Percentiles rank a stretch among this genome's conserved stretches.
These are phyloP conservation scores for Fusarium newnesense DNA, from an alignment of 2,329 filamentous ascomycete genomes.

Conservation along the genomic window DNA sequence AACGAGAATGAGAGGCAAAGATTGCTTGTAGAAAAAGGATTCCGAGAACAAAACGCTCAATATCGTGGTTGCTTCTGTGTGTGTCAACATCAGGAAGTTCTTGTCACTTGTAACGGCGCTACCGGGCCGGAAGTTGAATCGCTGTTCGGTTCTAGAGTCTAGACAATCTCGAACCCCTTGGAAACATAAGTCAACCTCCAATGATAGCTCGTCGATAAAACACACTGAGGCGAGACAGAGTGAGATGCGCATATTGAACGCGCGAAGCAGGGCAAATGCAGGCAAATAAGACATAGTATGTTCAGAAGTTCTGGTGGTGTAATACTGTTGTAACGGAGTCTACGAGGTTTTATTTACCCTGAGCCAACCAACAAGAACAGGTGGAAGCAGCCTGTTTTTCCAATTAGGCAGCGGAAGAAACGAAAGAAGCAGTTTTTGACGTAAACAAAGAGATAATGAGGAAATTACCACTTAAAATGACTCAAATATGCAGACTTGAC, in stretches of 20 bases:
- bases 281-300: constrained; percentile 7
- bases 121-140: constrained; percentile 29
- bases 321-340: background rate
- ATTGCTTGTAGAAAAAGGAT: background rate
- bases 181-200: constrained; percentile 20
- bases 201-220: constrained; percentile 24
- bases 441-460: background rate
- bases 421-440: constrained; percentile 1
- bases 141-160: constrained; percentile 5
- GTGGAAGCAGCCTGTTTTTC: background rate
- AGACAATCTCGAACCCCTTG: constrained; percentile 29
- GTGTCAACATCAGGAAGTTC: constrained; percentile 19
- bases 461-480: constrained; percentile 32
- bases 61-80: background rate
- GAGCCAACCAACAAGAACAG: background rate
- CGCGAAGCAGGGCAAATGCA: background rate
- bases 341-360: background rate
- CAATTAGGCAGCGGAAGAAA: constrained; percentile 13
- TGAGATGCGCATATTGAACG: constrained; percentile 3
- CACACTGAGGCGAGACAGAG: constrained; percentile 10
- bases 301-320: background rate
- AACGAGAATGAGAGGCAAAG: background rate
- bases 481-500: constrained; percentile 31
- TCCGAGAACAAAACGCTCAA: background rate
- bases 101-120: constrained; percentile 30